Evolutionary conservation across 2,329 filamentous ascomycete species (phyloP).

Genomic region (Aspergillus thermomutatus): DNA sequence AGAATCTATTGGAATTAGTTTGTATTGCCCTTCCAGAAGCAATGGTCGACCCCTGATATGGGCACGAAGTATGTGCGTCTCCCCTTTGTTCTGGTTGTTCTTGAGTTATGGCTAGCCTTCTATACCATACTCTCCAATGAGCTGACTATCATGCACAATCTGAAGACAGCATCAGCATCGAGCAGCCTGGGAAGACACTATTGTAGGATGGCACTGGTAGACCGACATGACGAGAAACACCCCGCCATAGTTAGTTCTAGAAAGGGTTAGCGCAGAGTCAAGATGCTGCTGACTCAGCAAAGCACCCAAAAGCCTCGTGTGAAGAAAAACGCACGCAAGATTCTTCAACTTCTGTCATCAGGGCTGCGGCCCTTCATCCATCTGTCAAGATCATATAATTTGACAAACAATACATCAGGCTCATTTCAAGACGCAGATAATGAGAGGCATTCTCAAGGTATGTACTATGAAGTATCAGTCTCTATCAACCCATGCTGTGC

Average conservation of each 20-base stretch:
- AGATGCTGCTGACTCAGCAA: conserved; percentile 13
- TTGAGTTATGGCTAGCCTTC: not conserved
- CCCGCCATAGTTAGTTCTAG: not conserved
- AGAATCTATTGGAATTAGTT: not conserved
- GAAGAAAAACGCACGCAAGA: conserved; percentile 5
- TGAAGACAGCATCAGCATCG: not conserved
- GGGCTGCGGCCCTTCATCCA: conserved; percentile 30
- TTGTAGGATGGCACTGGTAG: not conserved
- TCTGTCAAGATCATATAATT: conserved; percentile 2
- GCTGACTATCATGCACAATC: not conserved
- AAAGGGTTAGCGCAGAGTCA: not conserved
- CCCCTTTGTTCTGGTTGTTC: not conserved
- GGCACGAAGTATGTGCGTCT: not conserved
- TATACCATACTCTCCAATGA: not conserved
- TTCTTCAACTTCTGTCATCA: conserved; percentile 17
- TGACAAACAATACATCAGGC: conserved; percentile 1
- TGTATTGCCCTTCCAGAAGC: not conserved
- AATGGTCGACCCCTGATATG: not conserved
- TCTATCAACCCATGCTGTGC: not conserved
- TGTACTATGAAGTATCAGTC: conserved; percentile 6
- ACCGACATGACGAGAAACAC: conserved; percentile 3
- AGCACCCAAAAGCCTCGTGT: conserved; percentile 12
- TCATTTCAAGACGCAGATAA: conserved; percentile 20
- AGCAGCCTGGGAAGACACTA: not conserved
- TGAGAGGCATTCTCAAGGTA: conserved; percentile 31